Conservation (phyloP, 2,329 filamentous ascomycete genomes). For the Penicillium capsulatum region DNA sequence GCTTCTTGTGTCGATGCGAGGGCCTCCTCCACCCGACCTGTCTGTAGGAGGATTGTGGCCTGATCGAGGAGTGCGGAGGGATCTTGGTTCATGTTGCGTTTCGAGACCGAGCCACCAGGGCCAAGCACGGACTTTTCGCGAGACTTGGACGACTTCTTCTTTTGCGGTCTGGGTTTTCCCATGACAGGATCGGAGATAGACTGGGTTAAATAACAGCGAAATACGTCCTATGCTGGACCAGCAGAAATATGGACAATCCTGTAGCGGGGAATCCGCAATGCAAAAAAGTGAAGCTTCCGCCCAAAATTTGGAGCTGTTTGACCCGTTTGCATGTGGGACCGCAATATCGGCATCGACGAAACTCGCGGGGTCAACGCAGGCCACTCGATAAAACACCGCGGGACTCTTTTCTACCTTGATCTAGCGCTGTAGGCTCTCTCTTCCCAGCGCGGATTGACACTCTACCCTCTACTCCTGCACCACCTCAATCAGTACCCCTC, state of each 20-base stretch:
- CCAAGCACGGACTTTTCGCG: conserved; percentile 43
- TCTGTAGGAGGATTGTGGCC: conserved; percentile 55
- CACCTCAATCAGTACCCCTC: conserved; percentile 25
- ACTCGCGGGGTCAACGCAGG: conserved; percentile 14
- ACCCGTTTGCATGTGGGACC: conserved; percentile 40
- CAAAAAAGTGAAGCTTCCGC: conserved; percentile 25
- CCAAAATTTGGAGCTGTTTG: conserved; percentile 38
- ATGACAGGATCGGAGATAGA: conserved; percentile 33
- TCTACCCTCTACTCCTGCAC: background rate
- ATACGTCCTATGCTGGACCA: conserved; percentile 3
- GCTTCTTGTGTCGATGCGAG: conserved; percentile 53
- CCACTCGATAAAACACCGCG: background rate
- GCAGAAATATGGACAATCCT: background rate
- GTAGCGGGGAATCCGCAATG: conserved; percentile 4
- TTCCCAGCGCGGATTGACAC: conserved; percentile 1
- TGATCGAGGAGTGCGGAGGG: conserved; percentile 55
- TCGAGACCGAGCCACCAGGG: conserved; percentile 37
- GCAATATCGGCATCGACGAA: conserved; percentile 21
- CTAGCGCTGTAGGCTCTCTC: background rate
- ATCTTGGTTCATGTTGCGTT: conserved; percentile 47
- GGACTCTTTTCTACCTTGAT: background rate
- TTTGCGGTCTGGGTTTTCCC: conserved; percentile 51
- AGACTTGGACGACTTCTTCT: conserved; percentile 42
- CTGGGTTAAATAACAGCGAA: background rate
- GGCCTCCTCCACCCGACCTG: conserved; percentile 55